These are phyloP conservation scores for Hanseniaspora guilliermondii DNA, from an alignment of 805 yeast genomes.

Conservation along the genomic window DNA sequence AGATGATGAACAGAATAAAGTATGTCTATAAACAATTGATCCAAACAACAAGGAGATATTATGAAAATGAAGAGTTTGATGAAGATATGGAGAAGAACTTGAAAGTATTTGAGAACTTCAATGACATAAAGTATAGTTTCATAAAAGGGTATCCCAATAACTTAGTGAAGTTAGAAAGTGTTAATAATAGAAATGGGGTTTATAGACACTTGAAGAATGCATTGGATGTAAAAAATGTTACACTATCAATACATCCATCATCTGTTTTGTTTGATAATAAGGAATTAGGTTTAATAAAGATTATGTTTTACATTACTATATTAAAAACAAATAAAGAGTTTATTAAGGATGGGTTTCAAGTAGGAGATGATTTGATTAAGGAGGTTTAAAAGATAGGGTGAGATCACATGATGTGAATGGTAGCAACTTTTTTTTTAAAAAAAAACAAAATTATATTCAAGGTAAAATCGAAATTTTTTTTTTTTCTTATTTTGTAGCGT, in stretches of 20 bases:
- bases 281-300: conserved; percentile 46
- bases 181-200: conserved; percentile 17
- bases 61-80: conserved; percentile 17
- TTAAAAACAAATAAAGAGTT: conserved; percentile 78
- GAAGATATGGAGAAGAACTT: conserved; percentile 24
- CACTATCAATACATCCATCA: not conserved
- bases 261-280: conserved; percentile 34
- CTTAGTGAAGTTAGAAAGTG: conserved; percentile 21
- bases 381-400: no score
- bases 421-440: no score
- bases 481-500: no score
- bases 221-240: not conserved
- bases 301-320: conserved; percentile 69
- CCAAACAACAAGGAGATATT: conserved; percentile 35
- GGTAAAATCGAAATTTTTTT: no score
- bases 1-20: conserved; percentile 53
- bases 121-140: conserved; percentile 20
- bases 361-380: conserved; percentile 39
- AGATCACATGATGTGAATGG: conserved; percentile 45
- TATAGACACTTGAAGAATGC: conserved; percentile 21
- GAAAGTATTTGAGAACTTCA: conserved; percentile 9
- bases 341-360: conserved; percentile 67
- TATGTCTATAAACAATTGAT: conserved; percentile 62
- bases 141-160: conserved; percentile 27
- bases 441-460: no score